Evolutionary conservation across 2,329 filamentous ascomycete genomes (phyloP), one percentile per base, ranked within the genome.

Genomic region (Talaromyces sp.): DNA sequence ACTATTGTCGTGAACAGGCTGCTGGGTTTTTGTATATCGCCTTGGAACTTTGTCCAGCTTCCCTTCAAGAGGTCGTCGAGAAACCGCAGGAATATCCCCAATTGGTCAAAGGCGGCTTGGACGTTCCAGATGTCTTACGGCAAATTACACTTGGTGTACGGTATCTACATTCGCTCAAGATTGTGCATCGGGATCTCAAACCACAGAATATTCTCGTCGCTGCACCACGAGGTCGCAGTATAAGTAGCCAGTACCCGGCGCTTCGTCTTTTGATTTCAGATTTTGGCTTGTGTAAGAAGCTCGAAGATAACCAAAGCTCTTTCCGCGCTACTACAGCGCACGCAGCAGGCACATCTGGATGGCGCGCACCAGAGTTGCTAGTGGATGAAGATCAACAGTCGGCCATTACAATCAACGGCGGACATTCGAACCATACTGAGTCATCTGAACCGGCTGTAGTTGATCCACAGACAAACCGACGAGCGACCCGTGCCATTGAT

Each of bases 141-240:
- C 95, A 99, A 75, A 93, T 99, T 67, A 92, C 93, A 2, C 90
- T 91, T 64, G 95, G 95, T 41, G 86, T 99, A 35, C 89, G 89
- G 65, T 93, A 98, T 77, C 82, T 99, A 10, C 95, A 99, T 78
- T 90, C 89, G 19, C 84, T 98, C 50, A 90, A 95, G 67, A 97
- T 99, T 73, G 96, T 99, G 3, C 95, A 99, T 76, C 91, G 95
- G 62, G 95, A 99, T 74, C 86, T 99, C 72, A 99, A 99, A 76
- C 95, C 95, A 0, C 95, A 99, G 73, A 99, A 99, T 71, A 98
- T 99, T 60, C 84, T 99, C 1, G 93, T 98, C 66, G 86, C 87
- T 27, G 85, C 85, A 67, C 86, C 87, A 0, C 86, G 87, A 65
- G 76, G 76, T 25, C 77, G 78, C 43, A 64, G 39, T 37, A 37